Evolutionary conservation across 2,329 filamentous ascomycete species (phyloP).

Genomic region (Clonostachys byssicola): DNA sequence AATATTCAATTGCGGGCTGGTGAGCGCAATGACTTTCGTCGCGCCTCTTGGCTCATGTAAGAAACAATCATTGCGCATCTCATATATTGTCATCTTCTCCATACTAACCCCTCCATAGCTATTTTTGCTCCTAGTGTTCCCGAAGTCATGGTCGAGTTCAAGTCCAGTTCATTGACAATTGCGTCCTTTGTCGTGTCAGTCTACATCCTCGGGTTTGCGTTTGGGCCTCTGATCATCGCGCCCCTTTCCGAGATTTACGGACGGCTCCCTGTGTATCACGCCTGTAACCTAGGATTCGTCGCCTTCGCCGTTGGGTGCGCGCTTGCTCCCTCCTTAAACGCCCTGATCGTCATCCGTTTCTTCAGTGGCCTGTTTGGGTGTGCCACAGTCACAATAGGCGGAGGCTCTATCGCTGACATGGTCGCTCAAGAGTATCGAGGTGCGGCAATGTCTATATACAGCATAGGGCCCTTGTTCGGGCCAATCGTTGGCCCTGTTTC

Average conservation of each 20-base stretch:
- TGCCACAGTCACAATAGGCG: conserved; percentile 39
- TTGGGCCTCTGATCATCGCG: conserved; percentile 47
- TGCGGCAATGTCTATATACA: conserved; percentile 40
- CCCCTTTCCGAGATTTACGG: conserved; percentile 48
- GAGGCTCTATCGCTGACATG: conserved; percentile 45
- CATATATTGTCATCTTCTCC: background rate
- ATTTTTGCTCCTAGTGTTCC: background rate
- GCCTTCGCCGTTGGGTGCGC: conserved; percentile 50
- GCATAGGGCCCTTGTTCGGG: conserved; percentile 43
- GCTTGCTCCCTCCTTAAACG: conserved; percentile 37
- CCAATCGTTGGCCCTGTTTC: conserved; percentile 44
- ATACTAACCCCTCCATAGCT: background rate
- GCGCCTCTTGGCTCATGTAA: background rate
- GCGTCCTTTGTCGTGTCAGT: conserved; percentile 31
- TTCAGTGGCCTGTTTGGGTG: conserved; percentile 28
- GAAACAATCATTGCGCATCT: background rate
- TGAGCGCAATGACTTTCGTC: background rate
- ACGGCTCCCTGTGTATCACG: conserved; percentile 34
- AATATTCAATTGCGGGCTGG: background rate
- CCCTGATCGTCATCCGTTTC: conserved; percentile 42
- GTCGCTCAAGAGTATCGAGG: conserved; percentile 40
- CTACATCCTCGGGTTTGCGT: conserved; percentile 45
- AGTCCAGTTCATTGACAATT: conserved; percentile 34
- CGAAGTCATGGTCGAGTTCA: conserved; percentile 44
- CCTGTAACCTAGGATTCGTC: conserved; percentile 40